These are phyloP conservation scores for Dovyalis caffra DNA, from an alignment of 345 rosid species.

Conservation along the genomic window DNA sequence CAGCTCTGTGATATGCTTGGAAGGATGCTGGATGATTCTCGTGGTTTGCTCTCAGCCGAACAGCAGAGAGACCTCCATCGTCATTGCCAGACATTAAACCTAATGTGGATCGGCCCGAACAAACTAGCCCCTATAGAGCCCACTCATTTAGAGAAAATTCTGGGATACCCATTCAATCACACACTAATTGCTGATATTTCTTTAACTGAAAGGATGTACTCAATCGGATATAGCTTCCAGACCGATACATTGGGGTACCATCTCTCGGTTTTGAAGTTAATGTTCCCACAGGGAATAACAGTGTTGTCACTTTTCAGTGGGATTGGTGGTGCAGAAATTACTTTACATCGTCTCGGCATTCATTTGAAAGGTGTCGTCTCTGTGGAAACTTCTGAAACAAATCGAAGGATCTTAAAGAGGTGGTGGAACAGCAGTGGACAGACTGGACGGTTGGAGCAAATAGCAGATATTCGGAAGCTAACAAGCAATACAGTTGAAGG, in stretches of 20 bases:
- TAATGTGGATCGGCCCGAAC: constrained; percentile 70
- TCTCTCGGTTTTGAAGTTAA: constrained; percentile 70
- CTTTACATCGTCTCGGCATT: constrained; percentile 68
- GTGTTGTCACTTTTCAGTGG: constrained; percentile 75
- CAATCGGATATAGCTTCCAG: constrained; percentile 66
- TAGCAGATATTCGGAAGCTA: constrained; percentile 62
- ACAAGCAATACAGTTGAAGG: constrained; percentile 51
- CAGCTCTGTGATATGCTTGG: constrained; percentile 63
- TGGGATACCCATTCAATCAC: constrained; percentile 79
- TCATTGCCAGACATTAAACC: constrained; percentile 53
- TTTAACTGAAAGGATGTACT: constrained; percentile 48
- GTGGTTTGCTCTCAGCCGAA: constrained; percentile 51
- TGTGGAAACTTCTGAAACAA: constrained; percentile 56
- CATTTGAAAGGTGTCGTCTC: constrained; percentile 67
- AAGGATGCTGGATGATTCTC: constrained; percentile 42
- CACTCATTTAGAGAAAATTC: constrained; percentile 60
- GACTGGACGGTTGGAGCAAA: constrained; percentile 70
- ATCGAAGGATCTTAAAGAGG: constrained; percentile 51
- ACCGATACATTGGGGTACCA: constrained; percentile 80
- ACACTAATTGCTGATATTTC: constrained; percentile 42
- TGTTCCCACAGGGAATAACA: constrained; percentile 68
- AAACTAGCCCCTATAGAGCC: constrained; percentile 57
- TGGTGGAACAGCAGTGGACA: constrained; percentile 82
- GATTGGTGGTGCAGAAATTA: constrained; percentile 73
- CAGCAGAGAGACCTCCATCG: constrained; percentile 59